phyloP scores from a whole-genome alignment of 1,139 yeast genomes.

The Scheffersomyces stambukii region DNA sequence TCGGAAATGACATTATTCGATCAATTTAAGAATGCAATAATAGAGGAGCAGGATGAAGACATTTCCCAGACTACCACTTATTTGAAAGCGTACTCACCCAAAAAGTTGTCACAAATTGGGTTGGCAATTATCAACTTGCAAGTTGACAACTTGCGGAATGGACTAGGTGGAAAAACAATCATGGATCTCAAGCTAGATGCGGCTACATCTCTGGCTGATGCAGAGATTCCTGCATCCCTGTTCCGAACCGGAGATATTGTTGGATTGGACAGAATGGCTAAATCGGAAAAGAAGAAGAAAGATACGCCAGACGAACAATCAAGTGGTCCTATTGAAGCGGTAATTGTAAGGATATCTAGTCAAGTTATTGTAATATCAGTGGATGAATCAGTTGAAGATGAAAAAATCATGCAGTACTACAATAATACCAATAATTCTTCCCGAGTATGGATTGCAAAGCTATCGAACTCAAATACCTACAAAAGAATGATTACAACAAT shows the following conservation, averaged over 20 bases:
- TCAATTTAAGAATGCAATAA: slow-evolving; percentile 35
- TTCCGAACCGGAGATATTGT: slow-evolving; percentile 80
- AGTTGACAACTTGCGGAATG: slow-evolving; percentile 61
- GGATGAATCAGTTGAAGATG: slow-evolving; percentile 46
- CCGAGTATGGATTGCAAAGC: slow-evolving; percentile 59
- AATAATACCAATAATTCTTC: slow-evolving; percentile 38
- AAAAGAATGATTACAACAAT: slow-evolving; percentile 79
- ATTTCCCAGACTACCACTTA: slow-evolving; percentile 48
- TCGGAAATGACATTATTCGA: slow-evolving; percentile 9
- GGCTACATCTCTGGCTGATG: slow-evolving; percentile 30
- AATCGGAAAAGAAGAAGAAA: slow-evolving; percentile 16
- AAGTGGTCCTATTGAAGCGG: slow-evolving; percentile 50
- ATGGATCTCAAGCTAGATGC: slow-evolving; percentile 64
- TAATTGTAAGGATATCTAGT: slow-evolving; percentile 48
- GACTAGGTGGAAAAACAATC: slow-evolving; percentile 74
- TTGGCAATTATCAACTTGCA: slow-evolving; percentile 68
- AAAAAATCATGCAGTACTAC: slow-evolving; percentile 37
- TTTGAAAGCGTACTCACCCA: slow-evolving; percentile 53
- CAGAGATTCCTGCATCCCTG: slow-evolving; percentile 51
- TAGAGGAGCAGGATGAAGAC: slow-evolving; percentile 58
- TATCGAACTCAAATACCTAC: slow-evolving; percentile 67
- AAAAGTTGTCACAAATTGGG: slow-evolving; percentile 64
- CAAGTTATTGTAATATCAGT: slow-evolving; percentile 51
- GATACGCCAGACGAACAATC: slow-evolving; percentile 17
- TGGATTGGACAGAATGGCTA: slow-evolving; percentile 37